Conservation (phyloP, 768 basidiomycete genomes). For the Rhizopogon vinicolor region DNA sequence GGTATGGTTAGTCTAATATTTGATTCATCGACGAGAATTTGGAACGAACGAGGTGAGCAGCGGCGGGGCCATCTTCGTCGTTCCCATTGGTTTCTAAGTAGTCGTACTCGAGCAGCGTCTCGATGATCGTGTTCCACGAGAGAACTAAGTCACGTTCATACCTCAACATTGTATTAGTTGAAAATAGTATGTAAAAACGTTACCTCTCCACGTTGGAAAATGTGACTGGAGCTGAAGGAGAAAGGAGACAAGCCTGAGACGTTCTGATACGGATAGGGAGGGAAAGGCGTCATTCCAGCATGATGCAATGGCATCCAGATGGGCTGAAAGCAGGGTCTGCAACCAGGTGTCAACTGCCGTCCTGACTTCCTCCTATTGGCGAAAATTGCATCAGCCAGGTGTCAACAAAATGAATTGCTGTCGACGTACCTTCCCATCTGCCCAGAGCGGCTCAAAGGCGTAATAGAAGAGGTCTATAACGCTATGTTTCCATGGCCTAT, state of each 20-base stretch:
- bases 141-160: constrained; percentile 38
- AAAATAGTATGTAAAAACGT: constrained; percentile 2
- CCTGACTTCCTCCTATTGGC: constrained; percentile 61
- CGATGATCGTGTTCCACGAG: constrained; percentile 59
- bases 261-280: constrained; percentile 52
- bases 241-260: constrained; percentile 55
- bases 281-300: constrained; percentile 65
- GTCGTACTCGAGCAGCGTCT: constrained; percentile 54
- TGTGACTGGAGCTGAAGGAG: constrained; percentile 64
- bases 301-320: constrained; percentile 57
- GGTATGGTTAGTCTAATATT: not conserved
- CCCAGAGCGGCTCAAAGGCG: constrained; percentile 63
- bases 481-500: constrained; percentile 63
- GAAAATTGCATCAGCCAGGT: not conserved
- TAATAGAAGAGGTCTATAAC: constrained; percentile 53
- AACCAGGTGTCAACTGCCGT: constrained; percentile 53
- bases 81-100: constrained; percentile 34
- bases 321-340: constrained; percentile 58
- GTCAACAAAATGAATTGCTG: not conserved
- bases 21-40: not conserved
- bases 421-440: constrained; percentile 50
- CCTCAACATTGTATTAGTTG: not conserved
- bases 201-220: constrained; percentile 67
- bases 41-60: constrained; percentile 36
- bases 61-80: constrained; percentile 34